Evolutionary conservation across 2,329 filamentous ascomycete genomes (phyloP).

Genomic region (Fusarium piperis): DNA sequence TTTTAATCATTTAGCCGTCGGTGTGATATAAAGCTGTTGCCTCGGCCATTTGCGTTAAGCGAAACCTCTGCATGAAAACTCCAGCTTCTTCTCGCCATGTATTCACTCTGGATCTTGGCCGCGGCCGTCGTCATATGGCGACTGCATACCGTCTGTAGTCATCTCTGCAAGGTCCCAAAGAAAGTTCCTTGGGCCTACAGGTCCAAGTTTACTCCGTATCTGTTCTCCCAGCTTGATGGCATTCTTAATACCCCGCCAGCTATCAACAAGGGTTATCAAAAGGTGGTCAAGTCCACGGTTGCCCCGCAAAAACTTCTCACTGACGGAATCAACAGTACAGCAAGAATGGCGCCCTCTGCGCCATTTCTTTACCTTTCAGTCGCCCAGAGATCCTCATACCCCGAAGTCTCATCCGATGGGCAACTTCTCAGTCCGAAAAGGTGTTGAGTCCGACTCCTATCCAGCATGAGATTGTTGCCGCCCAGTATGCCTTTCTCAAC

Average conservation of each 20-base stretch:
- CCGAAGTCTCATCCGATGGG: neutral
- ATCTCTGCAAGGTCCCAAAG: neutral
- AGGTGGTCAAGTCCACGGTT: neutral
- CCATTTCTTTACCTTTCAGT: neutral
- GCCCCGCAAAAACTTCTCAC: neutral
- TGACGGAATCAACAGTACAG: neutral
- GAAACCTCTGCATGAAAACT: neutral
- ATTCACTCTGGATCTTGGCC: neutral
- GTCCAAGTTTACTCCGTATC: neutral
- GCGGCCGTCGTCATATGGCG: neutral
- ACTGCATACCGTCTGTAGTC: neutral
- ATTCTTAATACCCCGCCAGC: neutral
- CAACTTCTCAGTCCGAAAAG: neutral
- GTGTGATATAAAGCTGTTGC: neutral
- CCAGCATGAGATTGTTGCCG: neutral
- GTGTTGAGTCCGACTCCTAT: neutral
- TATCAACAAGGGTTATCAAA: neutral
- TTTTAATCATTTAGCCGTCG: neutral
- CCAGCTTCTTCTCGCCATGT: neutral
- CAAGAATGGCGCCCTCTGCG: neutral
- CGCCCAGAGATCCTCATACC: neutral
- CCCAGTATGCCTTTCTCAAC: neutral
- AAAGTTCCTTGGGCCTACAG: neutral
- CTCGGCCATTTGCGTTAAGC: neutral
- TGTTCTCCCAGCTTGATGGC: neutral